phyloP scores from a whole-genome alignment of 768 basidiomycete species.

The Trametes meyenii region DNA sequence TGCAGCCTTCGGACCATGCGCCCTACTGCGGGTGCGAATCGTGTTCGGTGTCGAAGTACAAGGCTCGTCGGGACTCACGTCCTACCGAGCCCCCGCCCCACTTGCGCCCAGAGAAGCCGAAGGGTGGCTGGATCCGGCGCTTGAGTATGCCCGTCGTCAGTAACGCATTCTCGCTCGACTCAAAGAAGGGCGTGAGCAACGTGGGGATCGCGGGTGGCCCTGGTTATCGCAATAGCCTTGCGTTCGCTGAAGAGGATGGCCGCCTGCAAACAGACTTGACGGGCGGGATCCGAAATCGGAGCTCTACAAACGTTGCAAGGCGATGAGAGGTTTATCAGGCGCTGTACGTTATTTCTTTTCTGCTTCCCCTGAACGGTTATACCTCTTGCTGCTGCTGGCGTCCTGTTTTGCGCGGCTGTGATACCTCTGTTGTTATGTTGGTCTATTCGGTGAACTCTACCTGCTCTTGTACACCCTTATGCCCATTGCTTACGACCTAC shows the following conservation, averaged over 20 bases:
- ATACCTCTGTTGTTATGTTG: not conserved
- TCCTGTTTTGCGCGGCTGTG: not conserved
- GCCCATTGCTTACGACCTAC: not conserved
- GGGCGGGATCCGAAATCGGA: conserved; percentile 49
- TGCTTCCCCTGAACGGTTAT: not conserved
- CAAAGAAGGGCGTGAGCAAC: conserved; percentile 42
- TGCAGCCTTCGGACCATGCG: conserved; percentile 47
- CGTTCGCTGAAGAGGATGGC: conserved; percentile 52
- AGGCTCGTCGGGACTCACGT: conserved; percentile 39
- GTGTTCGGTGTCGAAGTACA: conserved; percentile 65
- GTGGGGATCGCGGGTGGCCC: conserved; percentile 26
- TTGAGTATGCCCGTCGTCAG: conserved; percentile 72
- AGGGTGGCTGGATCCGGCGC: conserved; percentile 69
- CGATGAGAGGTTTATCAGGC: conserved; percentile 32
- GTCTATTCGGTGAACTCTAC: not conserved
- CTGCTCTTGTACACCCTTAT: not conserved
- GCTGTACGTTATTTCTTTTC: not conserved
- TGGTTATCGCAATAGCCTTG: conserved; percentile 30
- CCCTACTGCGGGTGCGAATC: conserved; percentile 68
- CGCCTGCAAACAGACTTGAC: conserved; percentile 40
- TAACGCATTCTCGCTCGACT: conserved; percentile 58
- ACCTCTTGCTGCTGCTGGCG: not conserved
- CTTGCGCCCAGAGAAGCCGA: conserved; percentile 59
- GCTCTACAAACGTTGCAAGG: conserved; percentile 51
- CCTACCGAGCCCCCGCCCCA: conserved; percentile 46